A percentile compares a stretch with the other conserved stretches of the same genome.
Evolutionary conservation across 129 eudicot genomes (phyloP).

Genomic region (Arctium lappa): DNA sequence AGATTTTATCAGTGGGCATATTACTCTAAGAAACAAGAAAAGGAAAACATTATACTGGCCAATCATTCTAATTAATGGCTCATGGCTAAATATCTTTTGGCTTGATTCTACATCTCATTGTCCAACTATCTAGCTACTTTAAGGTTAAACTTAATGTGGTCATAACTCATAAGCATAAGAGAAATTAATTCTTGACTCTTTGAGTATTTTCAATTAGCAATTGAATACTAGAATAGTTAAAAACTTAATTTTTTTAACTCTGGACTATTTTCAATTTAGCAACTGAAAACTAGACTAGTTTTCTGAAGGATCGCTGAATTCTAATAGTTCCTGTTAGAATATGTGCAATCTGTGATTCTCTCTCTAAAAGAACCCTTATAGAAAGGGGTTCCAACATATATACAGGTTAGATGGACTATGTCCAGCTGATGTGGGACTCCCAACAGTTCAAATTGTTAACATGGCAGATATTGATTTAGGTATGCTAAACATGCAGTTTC

Average conservation of each 20-base stretch:
- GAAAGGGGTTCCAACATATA: not conserved
- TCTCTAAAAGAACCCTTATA: not conserved
- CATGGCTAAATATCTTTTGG: not conserved
- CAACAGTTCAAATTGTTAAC: not conserved
- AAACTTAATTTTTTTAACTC: not conserved
- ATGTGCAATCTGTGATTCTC: not conserved
- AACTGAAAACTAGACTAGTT: constrained; percentile 4
- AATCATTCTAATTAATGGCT: not conserved
- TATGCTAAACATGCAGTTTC: constrained; percentile 14
- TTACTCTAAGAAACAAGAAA: constrained; percentile 3
- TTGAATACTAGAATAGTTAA: not conserved
- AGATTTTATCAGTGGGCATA: not conserved
- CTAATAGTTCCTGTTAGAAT: not conserved
- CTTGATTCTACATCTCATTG: not conserved
- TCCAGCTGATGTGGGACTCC: not conserved
- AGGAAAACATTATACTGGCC: not conserved
- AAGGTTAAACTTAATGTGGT: not conserved
- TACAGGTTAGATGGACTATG: not conserved
- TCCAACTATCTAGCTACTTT: constrained; percentile 6
- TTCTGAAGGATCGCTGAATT: not conserved
- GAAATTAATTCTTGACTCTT: not conserved
- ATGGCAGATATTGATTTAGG: not conserved
- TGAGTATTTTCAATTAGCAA: not conserved
- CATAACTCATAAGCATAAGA: not conserved
- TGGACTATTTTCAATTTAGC: not conserved